Percentiles rank a stretch among this genome's conserved stretches.
Evolutionary conservation across 257 asterid genomes (phyloP).

Genomic region (Marsdenia floribunda): DNA sequence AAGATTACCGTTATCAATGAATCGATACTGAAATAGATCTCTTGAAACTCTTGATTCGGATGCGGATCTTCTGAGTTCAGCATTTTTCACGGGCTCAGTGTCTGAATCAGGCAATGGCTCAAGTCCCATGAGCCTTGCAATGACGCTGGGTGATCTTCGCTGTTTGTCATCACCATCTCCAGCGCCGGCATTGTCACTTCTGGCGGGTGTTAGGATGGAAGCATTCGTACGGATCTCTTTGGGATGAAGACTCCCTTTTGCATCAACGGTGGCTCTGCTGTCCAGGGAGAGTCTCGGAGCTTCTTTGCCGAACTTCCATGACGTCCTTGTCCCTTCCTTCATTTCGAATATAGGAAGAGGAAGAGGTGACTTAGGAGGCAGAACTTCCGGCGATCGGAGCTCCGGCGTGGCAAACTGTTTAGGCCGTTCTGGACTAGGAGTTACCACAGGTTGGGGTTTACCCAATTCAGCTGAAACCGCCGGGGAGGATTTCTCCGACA

Average conservation of each 20-base stretch:
- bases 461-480: constrained; percentile 32
- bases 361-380: constrained; percentile 53
- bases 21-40: constrained; percentile 60
- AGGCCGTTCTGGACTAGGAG: constrained; percentile 27
- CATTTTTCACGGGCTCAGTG: constrained; percentile 37
- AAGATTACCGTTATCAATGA: constrained; percentile 33
- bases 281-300: constrained; percentile 88
- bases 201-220: constrained; percentile 25
- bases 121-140: constrained; percentile 89
- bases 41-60: constrained; percentile 83
- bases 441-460: constrained; percentile 23
- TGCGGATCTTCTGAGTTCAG: constrained; percentile 83
- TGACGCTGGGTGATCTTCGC: constrained; percentile 65
- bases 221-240: constrained; percentile 57
- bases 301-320: constrained; percentile 81
- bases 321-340: constrained; percentile 54
- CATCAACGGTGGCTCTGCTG: constrained; percentile 89
- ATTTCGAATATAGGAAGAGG: constrained; percentile 43
- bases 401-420: constrained; percentile 19
- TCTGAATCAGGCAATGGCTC: constrained; percentile 56
- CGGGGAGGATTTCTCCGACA: constrained; percentile 59
- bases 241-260: constrained; percentile 82
- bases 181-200: constrained; percentile 32
- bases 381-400: constrained; percentile 23
- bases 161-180: constrained; percentile 46